Evolutionary conservation across 371 early-diverging fungal genomes (phyloP), one percentile per base, ranked within the genome.

Genomic region (Entomophthora muscae): DNA sequence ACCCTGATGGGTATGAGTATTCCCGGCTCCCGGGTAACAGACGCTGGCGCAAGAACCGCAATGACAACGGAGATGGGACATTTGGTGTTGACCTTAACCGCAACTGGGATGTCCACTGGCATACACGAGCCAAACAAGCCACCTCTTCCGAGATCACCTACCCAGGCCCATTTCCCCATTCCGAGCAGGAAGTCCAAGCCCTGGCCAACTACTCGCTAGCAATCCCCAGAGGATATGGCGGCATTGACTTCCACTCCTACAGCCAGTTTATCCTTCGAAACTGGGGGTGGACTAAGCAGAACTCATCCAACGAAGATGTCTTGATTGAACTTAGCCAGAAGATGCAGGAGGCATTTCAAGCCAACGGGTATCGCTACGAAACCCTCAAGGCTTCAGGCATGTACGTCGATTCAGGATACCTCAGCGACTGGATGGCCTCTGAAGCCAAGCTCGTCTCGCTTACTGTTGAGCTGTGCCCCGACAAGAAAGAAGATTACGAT

Each of bases 41-140:
- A 32, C 63, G 79, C 51, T 83, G 83, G 83, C 69, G 83, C 55
- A 83, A 83, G 70, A 81, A 79, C 71, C 71, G 80, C 28, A 66
- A 69, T 24, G 66, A 63, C 17, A 61, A 59, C n/a, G 27, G 67
- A 7, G 59, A 27, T 32, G 31, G 32, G 2, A 28, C 66, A 31
- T 71, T 58, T 53, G 75, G 76, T 28, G 73, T 74, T 12, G 76
- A 76, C 61, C 65, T 71, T n/a, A 76, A 76, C 59, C 67, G 76
- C 57, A 77, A 83, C 72, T 80, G 74, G 72, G 72, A 73, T 33
- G 75, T 71, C 29, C 76, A 78, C 64, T 80, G 81, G 78, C 77
- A 71, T 26, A 68, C 72, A 33, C 77, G 74, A 17, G 81, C 82
- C 1, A 70, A 75, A 17, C 76, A 76, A 53, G 55, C 29, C 10